Evolutionary conservation across 169 alveolate genomes (phyloP), one percentile per base, ranked within the genome.

Genomic region (Babesia ovis): DNA sequence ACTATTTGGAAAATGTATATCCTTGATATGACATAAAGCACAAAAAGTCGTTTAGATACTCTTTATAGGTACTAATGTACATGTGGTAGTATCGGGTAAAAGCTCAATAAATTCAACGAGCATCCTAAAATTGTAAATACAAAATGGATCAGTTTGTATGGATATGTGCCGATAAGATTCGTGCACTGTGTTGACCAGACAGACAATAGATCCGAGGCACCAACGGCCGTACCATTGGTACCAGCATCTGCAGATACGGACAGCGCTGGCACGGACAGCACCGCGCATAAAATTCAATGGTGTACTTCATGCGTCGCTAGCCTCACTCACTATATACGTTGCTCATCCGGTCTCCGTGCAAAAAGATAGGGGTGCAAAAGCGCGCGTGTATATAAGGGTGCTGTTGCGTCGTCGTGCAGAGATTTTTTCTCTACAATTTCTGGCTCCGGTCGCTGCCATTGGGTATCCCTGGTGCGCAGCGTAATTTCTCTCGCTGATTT

Each of bases 191-290:
- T 54, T 18, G 20, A 48, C 5, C 27, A 48, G 27, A 54, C 34
- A 27, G 6, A 14, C 20, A 14, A 23, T 22, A 11, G 11, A 45
- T 16, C 2, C 48, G 31, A 22, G 31, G 51, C 34, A 3, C 55
- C 37, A 54, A 50, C 22, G 4, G 51, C 46, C 35, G 74, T 64
- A 64, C 50, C 59, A 46, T 20, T 2, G 41, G 59, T 64, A 48
- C 59, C 48, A 25, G 61, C 29, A 29, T 46, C 54, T 50, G 34
- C 54, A 48, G 74, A 46, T 50, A 29, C 59, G 74, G 74, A 64
- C 74, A 64, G 54, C 42, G 45, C 45, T 23, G 74, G 62, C 61
- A 64, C 74, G 59, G 59, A 25, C 74, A 64, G 64, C 74, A 48
- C 74, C 74, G 59, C 51, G 55, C 32, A 35, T 9, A 50, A 64